These are phyloP conservation scores for Eutrema salsugineum DNA, from an alignment of 441 rosid genomes.

Conservation along the genomic window DNA sequence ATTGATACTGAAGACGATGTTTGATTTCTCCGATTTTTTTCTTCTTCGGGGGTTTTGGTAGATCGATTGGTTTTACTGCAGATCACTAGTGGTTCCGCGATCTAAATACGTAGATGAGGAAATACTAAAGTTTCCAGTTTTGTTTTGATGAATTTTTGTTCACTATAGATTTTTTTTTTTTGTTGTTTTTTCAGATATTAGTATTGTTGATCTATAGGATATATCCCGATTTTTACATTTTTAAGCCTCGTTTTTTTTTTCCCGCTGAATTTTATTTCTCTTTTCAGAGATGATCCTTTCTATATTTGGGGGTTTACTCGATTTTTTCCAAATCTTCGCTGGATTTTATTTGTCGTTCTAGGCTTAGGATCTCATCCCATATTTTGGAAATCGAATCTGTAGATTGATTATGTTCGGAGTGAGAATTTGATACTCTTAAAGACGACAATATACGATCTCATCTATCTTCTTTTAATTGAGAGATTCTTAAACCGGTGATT, in stretches of 20 bases:
- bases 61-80: slow-evolving; percentile 13
- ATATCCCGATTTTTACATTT: not conserved
- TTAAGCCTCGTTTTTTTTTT: no score
- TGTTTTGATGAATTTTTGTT: not conserved
- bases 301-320: slow-evolving; percentile 9
- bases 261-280: not conserved
- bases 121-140: not conserved
- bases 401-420: not conserved
- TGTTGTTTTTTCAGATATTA: not conserved
- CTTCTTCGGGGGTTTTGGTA: not conserved
- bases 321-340: not conserved
- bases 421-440: not conserved
- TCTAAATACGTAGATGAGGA: not conserved
- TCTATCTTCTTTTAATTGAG: not conserved
- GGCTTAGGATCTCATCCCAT: slow-evolving; percentile 7
- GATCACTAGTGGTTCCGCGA: not conserved
- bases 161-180: not conserved
- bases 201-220: slow-evolving; percentile 5
- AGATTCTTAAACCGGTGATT: not conserved
- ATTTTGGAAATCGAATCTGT: not conserved
- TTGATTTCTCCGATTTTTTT: not conserved
- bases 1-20: not conserved
- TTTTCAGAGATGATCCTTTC: slow-evolving; percentile 16
- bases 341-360: not conserved
- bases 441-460: slow-evolving; percentile 6